Evolutionary conservation across 1,284 basidiomycete genomes (phyloP).

Genomic region (Pulchroboletus neoregius): DNA sequence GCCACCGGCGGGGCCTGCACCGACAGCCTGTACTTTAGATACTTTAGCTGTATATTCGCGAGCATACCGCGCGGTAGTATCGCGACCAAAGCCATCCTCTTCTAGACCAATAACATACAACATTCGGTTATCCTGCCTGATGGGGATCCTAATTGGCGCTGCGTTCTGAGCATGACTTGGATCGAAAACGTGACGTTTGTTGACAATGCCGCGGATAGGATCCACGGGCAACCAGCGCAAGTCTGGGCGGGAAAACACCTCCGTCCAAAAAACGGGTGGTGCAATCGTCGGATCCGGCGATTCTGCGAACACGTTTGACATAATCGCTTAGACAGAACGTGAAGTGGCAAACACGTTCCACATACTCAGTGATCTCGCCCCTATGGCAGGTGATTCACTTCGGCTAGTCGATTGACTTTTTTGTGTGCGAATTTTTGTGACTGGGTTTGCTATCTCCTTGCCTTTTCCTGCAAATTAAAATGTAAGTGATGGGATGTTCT

Average conservation of each 20-base stretch:
- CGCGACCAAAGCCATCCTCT: slow-evolving; percentile 78
- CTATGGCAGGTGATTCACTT: slow-evolving; percentile 12
- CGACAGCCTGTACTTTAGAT: slow-evolving; percentile 72
- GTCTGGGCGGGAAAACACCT: slow-evolving; percentile 93
- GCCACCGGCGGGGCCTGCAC: slow-evolving; percentile 43
- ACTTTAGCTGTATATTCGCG: slow-evolving; percentile 82
- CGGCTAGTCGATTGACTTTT: slow-evolving; percentile 41
- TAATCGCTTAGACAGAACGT: slow-evolving; percentile 22
- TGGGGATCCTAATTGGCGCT: slow-evolving; percentile 20
- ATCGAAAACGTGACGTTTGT: slow-evolving; percentile 83
- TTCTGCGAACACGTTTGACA: slow-evolving; percentile 28
- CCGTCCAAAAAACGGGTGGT: slow-evolving; percentile 97
- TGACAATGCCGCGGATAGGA: slow-evolving; percentile 76
- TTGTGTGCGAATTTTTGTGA: slow-evolving; percentile 53
- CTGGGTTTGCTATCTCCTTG: slow-evolving; percentile 50
- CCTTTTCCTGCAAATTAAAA: slow-evolving; percentile 38
- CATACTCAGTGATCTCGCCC: slow-evolving; percentile 23
- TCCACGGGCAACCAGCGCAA: slow-evolving; percentile 93
- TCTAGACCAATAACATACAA: slow-evolving; percentile 93
- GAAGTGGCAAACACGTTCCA: slow-evolving; percentile 9
- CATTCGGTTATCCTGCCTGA: slow-evolving; percentile 74
- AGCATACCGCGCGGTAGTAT: slow-evolving; percentile 77
- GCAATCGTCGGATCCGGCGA: slow-evolving; percentile 51
- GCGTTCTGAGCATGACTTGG: slow-evolving; percentile 44
- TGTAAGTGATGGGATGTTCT: slow-evolving; percentile 9